Evolutionary conservation across 1,284 basidiomycete species (phyloP).

Genomic region (Xerocomus cyaneibrunnescens): DNA sequence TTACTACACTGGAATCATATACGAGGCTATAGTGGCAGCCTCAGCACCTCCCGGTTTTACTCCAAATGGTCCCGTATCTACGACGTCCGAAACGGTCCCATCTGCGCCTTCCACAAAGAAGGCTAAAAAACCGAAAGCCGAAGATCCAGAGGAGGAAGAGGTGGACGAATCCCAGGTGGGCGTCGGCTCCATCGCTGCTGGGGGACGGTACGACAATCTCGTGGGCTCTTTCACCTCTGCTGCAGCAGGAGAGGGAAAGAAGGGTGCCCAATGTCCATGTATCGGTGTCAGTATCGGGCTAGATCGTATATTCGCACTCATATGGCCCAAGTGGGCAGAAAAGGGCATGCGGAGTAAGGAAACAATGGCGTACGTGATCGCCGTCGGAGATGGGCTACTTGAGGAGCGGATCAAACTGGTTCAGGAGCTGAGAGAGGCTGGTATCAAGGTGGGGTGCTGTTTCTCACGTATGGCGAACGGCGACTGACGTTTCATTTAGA

Average conservation of each 20-base stretch:
- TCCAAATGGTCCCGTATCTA: conserved; percentile 49
- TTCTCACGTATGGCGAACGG: neutral
- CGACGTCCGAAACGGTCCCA: conserved; percentile 32
- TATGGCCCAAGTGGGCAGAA: conserved; percentile 85
- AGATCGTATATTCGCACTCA: conserved; percentile 93
- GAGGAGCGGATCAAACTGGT: conserved; percentile 85
- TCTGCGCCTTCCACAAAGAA: conserved; percentile 47
- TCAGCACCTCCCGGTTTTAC: conserved; percentile 86
- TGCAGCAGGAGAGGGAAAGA: conserved; percentile 72
- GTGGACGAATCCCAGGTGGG: conserved; percentile 92
- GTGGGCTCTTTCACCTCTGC: conserved; percentile 91
- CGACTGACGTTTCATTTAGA: conserved; percentile 42
- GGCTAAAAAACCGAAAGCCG: conserved; percentile 50
- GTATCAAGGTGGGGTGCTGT: conserved; percentile 69
- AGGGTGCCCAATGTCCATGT: conserved; percentile 75
- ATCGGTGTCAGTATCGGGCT: conserved; percentile 94
- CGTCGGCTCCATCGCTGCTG: conserved; percentile 96
- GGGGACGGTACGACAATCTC: conserved; percentile 96
- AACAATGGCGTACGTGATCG: conserved; percentile 94
- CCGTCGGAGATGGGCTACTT: conserved; percentile 87
- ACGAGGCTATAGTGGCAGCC: conserved; percentile 92
- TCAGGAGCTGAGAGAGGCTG: conserved; percentile 81
- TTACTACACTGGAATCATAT: conserved; percentile 99
- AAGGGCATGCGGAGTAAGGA: conserved; percentile 83
- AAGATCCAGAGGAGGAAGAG: conserved; percentile 63